phyloP scores from a whole-genome alignment of 2,329 filamentous ascomycete species.

The Talaromyces funiculosus region DNA sequence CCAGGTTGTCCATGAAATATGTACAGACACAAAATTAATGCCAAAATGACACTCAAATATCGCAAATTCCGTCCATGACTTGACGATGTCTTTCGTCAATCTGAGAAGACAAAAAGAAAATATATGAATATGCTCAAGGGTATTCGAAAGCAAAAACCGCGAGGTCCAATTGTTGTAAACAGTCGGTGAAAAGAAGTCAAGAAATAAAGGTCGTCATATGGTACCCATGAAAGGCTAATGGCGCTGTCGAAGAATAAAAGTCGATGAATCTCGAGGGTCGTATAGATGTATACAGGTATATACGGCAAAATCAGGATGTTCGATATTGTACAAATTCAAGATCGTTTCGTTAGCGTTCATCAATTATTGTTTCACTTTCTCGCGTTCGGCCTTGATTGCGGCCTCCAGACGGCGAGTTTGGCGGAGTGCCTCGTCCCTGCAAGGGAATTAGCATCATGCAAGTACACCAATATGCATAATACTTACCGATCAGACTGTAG shows the following conservation, averaged over 20 bases:
- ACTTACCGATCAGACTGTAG: conserved; percentile 54
- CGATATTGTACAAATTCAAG: conserved; percentile 7
- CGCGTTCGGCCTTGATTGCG: conserved; percentile 59
- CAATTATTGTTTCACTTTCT: conserved; percentile 47
- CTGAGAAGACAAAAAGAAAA: neutral
- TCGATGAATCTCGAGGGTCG: neutral
- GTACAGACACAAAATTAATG: conserved; percentile 4
- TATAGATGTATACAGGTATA: neutral
- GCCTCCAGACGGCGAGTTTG: conserved; percentile 65
- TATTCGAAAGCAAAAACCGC: conserved; percentile 5
- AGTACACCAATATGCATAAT: neutral
- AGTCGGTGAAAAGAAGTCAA: neutral
- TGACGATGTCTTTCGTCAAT: neutral
- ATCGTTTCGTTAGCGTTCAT: conserved; percentile 11
- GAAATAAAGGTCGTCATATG: neutral
- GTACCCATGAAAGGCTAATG: neutral
- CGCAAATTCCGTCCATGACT: neutral
- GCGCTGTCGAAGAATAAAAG: neutral
- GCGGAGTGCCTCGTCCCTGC: conserved; percentile 64
- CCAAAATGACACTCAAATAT: neutral
- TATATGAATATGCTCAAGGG: conserved; percentile 6
- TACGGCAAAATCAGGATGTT: neutral
- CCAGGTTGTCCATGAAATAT: conserved; percentile 4
- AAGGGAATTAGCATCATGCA: conserved; percentile 2
- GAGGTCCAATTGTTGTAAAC: neutral